Evolutionary conservation across 2,329 filamentous ascomycete genomes (phyloP).

Genomic region (Cytospora leucostoma): DNA sequence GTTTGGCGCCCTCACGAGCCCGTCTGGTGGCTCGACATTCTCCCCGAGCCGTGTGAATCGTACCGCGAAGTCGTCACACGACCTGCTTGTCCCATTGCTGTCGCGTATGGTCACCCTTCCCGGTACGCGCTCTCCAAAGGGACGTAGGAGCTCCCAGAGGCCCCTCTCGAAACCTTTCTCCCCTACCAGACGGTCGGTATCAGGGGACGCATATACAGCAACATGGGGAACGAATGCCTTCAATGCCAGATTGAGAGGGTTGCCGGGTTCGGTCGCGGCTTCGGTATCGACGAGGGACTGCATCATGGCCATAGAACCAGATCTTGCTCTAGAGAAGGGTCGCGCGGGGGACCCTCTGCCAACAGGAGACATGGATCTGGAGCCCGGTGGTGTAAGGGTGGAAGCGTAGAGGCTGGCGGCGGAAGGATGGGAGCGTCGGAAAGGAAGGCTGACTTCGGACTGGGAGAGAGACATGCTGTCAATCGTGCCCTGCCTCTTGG

Average conservation of each 20-base stretch:
- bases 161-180: constrained; percentile 85
- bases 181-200: constrained; percentile 77
- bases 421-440: constrained; percentile 57
- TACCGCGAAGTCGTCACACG: constrained; percentile 87
- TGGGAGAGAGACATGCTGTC: constrained; percentile 48
- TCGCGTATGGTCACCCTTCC: constrained; percentile 91
- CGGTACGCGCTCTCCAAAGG: constrained; percentile 84
- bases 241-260: constrained; percentile 69
- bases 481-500: constrained; percentile 62
- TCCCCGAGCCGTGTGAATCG: constrained; percentile 76
- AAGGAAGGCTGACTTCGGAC: constrained; percentile 55
- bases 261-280: constrained; percentile 49
- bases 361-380: constrained; percentile 67
- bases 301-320: constrained; percentile 47
- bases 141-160: constrained; percentile 80
- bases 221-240: constrained; percentile 88
- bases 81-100: constrained; percentile 79
- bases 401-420: constrained; percentile 65
- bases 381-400: constrained; percentile 67
- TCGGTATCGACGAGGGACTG: constrained; percentile 47
- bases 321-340: constrained; percentile 59
- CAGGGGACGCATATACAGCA: constrained; percentile 80
- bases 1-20: constrained; percentile 34
- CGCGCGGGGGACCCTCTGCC: constrained; percentile 60
- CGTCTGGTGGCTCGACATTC: constrained; percentile 54